Evolutionary conservation across 441 rosid genomes (phyloP), one percentile per base, ranked within the genome.

Genomic region (Euphorbia schlechtendalii): DNA sequence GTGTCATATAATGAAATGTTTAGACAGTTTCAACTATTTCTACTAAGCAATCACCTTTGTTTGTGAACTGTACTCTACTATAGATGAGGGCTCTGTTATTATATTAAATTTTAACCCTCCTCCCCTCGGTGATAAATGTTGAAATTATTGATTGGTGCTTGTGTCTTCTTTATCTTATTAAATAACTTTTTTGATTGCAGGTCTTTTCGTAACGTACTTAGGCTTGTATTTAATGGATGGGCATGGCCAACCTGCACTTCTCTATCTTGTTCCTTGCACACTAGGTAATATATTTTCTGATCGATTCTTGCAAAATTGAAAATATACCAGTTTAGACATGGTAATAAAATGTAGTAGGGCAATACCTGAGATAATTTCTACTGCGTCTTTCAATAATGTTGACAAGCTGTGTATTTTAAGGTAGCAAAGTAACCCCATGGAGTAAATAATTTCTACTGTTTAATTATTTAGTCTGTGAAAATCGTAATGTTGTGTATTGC

Each of bases 221-320:
- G 98, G 90, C 61, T 77, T 89, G 64, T 91, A 89, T 82, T 66
- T 91, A 15, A 94, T 94, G 99, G n/a, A n/a, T n/a, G n/a, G n/a
- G n/a, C n/a, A n/a, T n/a, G n/a, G n/a, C n/a, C n/a, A n/a, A n/a
- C n/a, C 99, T 28, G 99, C 98, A 24, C 84, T 94, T 51, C 96
- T 94, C 66, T 94, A 94, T 70, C 92, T 94, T n/a, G 99, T 94
- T 82, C 98, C 99, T 54, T 94, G 98, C 76, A 94, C 98, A 2
- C 81, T 94, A 69, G 99, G 99, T 90, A 88, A 79, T 55, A 22
- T 32, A 56, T 46, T 48, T 59, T 14, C 6, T 14, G 66, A 61
- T 61, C 3, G 13, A 28, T 40, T 8, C 36, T 25, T 65, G 17
- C 9, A 9, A 54, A 54, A 36, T 20, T 36, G 2, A 22, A 51